A percentile compares a stretch with the other conserved stretches of the same genome.
phyloP scores from a whole-genome alignment of 2,329 filamentous ascomycete genomes.

The Microdochium trichocladiopsis region DNA sequence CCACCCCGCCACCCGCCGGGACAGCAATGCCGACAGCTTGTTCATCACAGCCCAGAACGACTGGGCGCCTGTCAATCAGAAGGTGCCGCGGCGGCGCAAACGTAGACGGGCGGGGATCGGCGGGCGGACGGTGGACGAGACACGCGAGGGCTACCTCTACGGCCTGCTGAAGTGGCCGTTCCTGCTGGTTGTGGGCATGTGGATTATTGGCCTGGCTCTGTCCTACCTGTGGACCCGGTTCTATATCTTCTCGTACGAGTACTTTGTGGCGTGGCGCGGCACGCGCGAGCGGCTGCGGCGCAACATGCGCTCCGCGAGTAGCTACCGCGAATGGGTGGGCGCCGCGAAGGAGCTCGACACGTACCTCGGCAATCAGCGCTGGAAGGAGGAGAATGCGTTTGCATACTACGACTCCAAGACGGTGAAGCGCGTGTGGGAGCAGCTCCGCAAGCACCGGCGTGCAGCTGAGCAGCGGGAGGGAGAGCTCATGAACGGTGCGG shows the following conservation, averaged over 20 bases:
- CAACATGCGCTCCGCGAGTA: constrained; percentile 63
- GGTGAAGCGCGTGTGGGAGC: constrained; percentile 66
- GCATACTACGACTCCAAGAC: constrained; percentile 87
- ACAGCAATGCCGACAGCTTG: constrained; percentile 26
- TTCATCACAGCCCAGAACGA: constrained; percentile 91
- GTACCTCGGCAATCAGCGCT: constrained; percentile 72
- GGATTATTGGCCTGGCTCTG: constrained; percentile 67
- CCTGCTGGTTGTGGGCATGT: constrained; percentile 69
- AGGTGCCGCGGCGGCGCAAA: constrained; percentile 43
- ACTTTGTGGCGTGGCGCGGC: constrained; percentile 84
- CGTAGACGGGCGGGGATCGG: constrained; percentile 32
- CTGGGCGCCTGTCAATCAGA: constrained; percentile 84
- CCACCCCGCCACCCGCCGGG: constrained; percentile 14
- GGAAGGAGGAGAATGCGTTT: constrained; percentile 73
- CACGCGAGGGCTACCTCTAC: constrained; percentile 88
- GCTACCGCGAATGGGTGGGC: constrained; percentile 76
- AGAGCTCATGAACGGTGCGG: constrained; percentile 24
- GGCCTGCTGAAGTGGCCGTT: constrained; percentile 87
- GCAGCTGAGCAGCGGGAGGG: constrained; percentile 45
- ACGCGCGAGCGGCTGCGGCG: constrained; percentile 63
- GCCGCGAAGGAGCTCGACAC: constrained; percentile 73
- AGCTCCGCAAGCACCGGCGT: constrained; percentile 61
- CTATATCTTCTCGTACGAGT: constrained; percentile 91
- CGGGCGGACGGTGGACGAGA: constrained; percentile 76
- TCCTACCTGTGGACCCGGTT: constrained; percentile 75